Evolutionary conservation across 1,284 basidiomycete species (phyloP), one percentile per base, ranked within the genome.

Genomic region (Fomes fomentarius): DNA sequence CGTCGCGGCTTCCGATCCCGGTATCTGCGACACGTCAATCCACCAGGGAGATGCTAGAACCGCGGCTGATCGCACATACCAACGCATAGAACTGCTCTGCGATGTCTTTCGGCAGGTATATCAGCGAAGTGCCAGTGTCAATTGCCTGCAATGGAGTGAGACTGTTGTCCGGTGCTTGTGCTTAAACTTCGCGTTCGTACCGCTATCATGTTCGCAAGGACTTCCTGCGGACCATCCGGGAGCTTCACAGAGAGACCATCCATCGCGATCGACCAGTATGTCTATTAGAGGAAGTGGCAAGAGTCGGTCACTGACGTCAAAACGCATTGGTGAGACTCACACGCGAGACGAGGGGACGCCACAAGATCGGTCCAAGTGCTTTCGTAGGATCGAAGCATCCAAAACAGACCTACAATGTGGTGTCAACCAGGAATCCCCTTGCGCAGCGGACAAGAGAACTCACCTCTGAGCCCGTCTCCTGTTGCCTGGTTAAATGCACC

Each of bases 51-150:
- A 24, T 42, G 7, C 26, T 30, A 34, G 15, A 12, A n/a, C 17
- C 24, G 38, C 17, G 25, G 34, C 11, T 37, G 17, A 42, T 15
- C 12, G 12, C 25, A 15, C 66, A 37, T 26, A 79, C 80, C 66
- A 68, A 58, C 0, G 55, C 50, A 59, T 84, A 85, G 41, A 85
- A 72, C 6, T 65, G 49, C 1, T 64, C 47, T 1, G 75, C 76
- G 15, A 78, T 54, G 0, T 56, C 31, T 24, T 69, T 60, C 1
- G 83, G 80, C 7, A 84, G 45, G 63, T 85, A 85, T 38, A 85
- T 79, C 25, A 84, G 70, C 5, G 82, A 79, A 1, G 83, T 83
- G 8, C 85, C 84, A 0, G 83, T 84, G 63, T 87, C 85, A 52
- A 87, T 76, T 17, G 80, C 80, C 81, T 85, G 49, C 4, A n/a